Conservation (phyloP, 345 rosid genomes). For the Arabis alpina region DNA sequence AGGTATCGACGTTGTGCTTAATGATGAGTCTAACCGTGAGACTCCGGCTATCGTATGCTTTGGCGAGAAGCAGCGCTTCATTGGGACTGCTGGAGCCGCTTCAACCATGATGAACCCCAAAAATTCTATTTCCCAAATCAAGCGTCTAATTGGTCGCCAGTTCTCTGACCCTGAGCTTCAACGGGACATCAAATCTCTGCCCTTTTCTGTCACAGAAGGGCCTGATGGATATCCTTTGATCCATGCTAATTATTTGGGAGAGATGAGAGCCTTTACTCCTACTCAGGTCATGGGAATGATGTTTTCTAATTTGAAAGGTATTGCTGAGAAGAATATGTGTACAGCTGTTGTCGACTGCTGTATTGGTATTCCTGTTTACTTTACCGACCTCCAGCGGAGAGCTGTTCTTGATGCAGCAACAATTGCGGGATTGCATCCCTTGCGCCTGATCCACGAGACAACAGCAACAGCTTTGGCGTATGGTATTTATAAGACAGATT, state of each 20-base stretch:
- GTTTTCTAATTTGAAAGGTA: constrained; percentile 74
- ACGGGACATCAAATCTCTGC: constrained; percentile 75
- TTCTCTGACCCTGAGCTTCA: constrained; percentile 94
- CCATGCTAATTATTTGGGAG: constrained; percentile 84
- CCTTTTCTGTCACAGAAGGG: constrained; percentile 74
- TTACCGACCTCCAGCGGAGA: constrained; percentile 90
- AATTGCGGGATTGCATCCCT: constrained; percentile 90
- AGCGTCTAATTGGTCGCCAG: constrained; percentile 76
- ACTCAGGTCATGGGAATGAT: constrained; percentile 94
- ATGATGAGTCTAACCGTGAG: constrained; percentile 98
- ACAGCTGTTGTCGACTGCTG: constrained; percentile 94
- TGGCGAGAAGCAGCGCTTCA: constrained; percentile 94
- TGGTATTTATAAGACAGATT: constrained; percentile 95
- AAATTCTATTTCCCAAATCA: constrained; percentile 83
- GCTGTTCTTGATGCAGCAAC: constrained; percentile 94
- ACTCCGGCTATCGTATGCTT: constrained; percentile 95
- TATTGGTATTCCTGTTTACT: constrained; percentile 92
- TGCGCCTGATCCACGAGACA: constrained; percentile 84
- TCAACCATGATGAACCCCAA: constrained; percentile 93
- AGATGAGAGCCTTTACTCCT: constrained; percentile 79
- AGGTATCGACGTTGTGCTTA: constrained; percentile 97
- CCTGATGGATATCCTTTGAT: constrained; percentile 92
- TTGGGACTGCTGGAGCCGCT: constrained; percentile 99
- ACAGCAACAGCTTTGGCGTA: constrained; percentile 96
- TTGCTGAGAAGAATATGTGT: constrained; percentile 85